Base-by-base conservation (phyloP, 2,329 filamentous ascomycete genomes). In the Colletotrichum caudatum region DNA sequence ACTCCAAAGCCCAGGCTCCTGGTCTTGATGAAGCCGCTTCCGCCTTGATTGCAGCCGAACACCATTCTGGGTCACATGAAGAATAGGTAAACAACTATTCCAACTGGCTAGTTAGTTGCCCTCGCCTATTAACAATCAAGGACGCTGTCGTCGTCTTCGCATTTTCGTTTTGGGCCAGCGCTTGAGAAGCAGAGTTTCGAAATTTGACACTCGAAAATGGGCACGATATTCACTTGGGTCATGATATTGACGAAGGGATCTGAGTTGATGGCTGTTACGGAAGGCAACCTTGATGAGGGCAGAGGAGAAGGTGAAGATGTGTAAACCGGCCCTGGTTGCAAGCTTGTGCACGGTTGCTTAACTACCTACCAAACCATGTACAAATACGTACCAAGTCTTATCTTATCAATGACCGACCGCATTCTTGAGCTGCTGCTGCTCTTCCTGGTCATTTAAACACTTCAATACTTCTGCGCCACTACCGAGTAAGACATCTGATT, bases 101-200 rank as follows among this genome's bases (percentile, higher is more conserved):
- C 80, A 6, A 29, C 29, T 29, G 29, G 79, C 84, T 48, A 81
- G 58, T 79, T 80, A 7, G 79, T 84, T 50, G 81, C 82, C 14
- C 83, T 76, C 76, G 82, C 73, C 46, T 85, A 3, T 78, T 78
- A 5, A 85, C 81, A 1, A 81, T 86, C 11, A 76, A 80, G 54
- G 79, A 78, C 16, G 83, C 83, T 0, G 82, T 85, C 74, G 73
- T 78, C 0, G 1, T 37, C 41, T 84, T 83, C 59, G 80, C 85
- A 0, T 77, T 85, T 64, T 80, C 81, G 7, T 77, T 80, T 0
- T 84, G 84, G 84, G 0, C 75, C 54, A 11, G 76, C 84, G 18
- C 74, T 82, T 1, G 83, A 85, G 72, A 76, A 76, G 84, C 83
- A 0, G 80, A 74, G 0, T 83, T 85, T 71, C 76, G 80, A 1